Evolutionary conservation across 2,329 filamentous ascomycete species (phyloP).

Genomic region (Colletotrichum lentis): DNA sequence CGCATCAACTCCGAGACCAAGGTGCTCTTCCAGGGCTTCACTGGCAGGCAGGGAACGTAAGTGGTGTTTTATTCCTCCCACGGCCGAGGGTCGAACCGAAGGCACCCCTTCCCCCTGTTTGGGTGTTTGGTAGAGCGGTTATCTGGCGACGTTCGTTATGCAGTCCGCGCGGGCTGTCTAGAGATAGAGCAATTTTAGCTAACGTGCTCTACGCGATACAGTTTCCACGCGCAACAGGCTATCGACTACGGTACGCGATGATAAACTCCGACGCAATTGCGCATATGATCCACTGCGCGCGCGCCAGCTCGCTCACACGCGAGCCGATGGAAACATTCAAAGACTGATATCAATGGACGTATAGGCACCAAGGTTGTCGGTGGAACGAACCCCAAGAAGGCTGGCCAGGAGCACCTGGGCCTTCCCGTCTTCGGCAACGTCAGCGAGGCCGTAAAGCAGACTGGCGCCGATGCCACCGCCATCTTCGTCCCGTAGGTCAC

Average conservation of each 20-base stretch:
- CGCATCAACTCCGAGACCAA: conserved; percentile 93
- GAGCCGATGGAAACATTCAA: conserved; percentile 11
- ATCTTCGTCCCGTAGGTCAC: conserved; percentile 93
- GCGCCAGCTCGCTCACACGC: not conserved
- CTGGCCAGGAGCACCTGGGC: conserved; percentile 86
- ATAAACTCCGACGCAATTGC: conserved; percentile 20
- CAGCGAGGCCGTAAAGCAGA: conserved; percentile 85
- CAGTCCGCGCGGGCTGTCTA: not conserved
- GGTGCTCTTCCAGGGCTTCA: conserved; percentile 97
- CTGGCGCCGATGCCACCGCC: conserved; percentile 87
- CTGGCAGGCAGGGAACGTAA: conserved; percentile 94
- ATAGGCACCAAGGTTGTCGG: conserved; percentile 95
- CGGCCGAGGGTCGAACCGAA: conserved; percentile 1
- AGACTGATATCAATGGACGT: conserved; percentile 45
- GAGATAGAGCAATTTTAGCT: conserved; percentile 8
- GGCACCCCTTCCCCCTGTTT: conserved; percentile 8
- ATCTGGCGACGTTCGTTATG: conserved; percentile 9
- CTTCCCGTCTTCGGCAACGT: conserved; percentile 94
- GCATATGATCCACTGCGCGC: not conserved
- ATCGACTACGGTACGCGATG: conserved; percentile 88
- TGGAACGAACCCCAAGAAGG: conserved; percentile 99
- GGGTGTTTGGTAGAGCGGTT: not conserved
- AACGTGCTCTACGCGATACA: conserved; percentile 49
- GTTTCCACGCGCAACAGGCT: conserved; percentile 96
- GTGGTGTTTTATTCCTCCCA: conserved; percentile 48